Conservation (phyloP, 176 grass and related monocot species). For the Otatea glauca region DNA sequence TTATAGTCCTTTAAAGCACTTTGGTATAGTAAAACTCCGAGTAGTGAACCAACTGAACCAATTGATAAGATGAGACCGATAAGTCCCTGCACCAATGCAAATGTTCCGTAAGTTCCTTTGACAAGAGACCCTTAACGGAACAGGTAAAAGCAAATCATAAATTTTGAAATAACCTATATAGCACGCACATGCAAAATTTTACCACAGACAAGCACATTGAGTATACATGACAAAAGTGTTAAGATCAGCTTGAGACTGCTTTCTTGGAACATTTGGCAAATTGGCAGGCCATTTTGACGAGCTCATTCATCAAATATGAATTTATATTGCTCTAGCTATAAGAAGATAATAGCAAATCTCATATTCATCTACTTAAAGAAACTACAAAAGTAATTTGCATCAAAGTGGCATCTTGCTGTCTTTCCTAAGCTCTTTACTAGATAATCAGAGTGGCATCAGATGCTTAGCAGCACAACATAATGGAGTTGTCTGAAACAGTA, state of each 20-base stretch:
- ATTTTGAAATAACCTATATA: neutral
- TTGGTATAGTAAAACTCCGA: slow-evolving; percentile 84
- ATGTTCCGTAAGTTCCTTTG: slow-evolving; percentile 24
- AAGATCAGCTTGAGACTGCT: neutral
- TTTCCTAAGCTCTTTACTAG: neutral
- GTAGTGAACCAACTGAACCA: slow-evolving; percentile 77
- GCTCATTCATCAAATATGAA: neutral
- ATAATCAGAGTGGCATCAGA: neutral
- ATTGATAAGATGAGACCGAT: slow-evolving; percentile 75
- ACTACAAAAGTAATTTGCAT: neutral
- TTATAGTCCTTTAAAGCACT: slow-evolving; percentile 60
- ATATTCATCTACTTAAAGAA: slow-evolving; percentile 28
- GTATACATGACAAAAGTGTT: neutral
- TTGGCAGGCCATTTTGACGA: slow-evolving; percentile 4
- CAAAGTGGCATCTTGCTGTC: neutral
- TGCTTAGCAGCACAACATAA: neutral
- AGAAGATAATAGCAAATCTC: neutral
- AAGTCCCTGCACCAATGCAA: slow-evolving; percentile 56
- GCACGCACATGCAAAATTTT: neutral
- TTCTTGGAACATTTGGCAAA: neutral
- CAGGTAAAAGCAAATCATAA: neutral
- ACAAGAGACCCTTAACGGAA: neutral
- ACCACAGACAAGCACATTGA: neutral
- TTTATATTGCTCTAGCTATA: neutral
- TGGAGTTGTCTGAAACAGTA: neutral